phyloP scores from a whole-genome alignment of 2,329 filamentous ascomycete species.

The Colletotrichum lentis region DNA sequence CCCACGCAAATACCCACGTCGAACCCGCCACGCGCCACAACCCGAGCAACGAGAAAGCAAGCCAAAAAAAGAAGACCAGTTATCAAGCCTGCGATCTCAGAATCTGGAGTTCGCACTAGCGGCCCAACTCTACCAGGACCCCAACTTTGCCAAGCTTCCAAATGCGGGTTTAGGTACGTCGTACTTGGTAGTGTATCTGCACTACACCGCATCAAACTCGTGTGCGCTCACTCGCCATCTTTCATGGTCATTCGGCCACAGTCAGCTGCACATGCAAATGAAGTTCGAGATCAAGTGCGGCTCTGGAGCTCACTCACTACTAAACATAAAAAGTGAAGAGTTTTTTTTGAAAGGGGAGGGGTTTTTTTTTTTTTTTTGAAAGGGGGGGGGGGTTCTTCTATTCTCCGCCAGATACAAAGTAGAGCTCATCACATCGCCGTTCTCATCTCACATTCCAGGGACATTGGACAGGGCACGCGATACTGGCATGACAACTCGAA shows the following conservation, averaged over 20 bases:
- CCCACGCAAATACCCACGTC: background rate
- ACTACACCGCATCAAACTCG: conserved; percentile 23
- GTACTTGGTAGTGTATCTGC: conserved; percentile 26
- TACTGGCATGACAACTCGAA: background rate
- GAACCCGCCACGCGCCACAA: background rate
- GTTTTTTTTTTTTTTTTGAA: no score
- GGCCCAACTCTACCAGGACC: conserved; percentile 32
- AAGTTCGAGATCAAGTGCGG: no score
- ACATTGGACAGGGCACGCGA: background rate
- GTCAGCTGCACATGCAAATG: background rate
- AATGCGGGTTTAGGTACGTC: conserved; percentile 9
- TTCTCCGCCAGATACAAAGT: background rate
- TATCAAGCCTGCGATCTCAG: conserved; percentile 24
- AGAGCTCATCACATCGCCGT: background rate
- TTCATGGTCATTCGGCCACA: background rate
- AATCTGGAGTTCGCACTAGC: conserved; percentile 34
- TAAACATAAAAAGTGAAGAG: no score
- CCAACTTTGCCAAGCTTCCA: conserved; percentile 31
- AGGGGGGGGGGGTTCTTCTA: no score
- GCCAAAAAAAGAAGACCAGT: background rate
- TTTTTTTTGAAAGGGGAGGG: no score
- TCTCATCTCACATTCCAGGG: background rate
- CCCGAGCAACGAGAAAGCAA: conserved; percentile 15
- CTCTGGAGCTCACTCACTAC: no score
- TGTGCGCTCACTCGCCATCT: background rate